These are phyloP conservation scores for Diutina ranongensis DNA, from an alignment of 1,139 yeast species.

Conservation along the genomic window DNA sequence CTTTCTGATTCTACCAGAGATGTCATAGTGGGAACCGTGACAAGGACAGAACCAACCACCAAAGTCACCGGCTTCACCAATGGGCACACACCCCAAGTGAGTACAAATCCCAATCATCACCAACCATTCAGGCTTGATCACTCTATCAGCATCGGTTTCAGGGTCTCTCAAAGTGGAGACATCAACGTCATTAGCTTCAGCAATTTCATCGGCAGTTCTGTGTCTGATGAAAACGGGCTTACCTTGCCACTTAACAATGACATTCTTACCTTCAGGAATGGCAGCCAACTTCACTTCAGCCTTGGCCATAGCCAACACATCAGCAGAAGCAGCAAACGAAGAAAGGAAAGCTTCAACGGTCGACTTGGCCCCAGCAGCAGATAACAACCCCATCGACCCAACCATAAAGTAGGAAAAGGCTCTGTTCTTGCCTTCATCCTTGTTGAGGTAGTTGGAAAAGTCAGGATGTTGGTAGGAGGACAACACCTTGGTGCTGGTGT, in stretches of 20 bases:
- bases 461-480: conserved; percentile 91
- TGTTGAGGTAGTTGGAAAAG: conserved; percentile 71
- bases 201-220: conserved; percentile 88
- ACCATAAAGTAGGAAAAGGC: conserved; percentile 95
- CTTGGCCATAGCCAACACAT: conserved; percentile 98
- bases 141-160: conserved; percentile 87
- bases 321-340: conserved; percentile 96
- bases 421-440: conserved; percentile 65
- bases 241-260: conserved; percentile 99
- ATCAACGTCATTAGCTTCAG: conserved; percentile 83
- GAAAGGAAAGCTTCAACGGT: conserved; percentile 93
- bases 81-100: conserved; percentile 99
- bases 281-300: conserved; percentile 92
- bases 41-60: conserved; percentile 99
- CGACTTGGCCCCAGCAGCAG: conserved; percentile 96
- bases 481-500: conserved; percentile 40
- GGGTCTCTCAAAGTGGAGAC: conserved; percentile 81
- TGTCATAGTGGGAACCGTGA: conserved; percentile 99
- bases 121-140: conserved; percentile 95
- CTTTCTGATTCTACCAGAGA: conserved; percentile 98
- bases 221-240: conserved; percentile 99
- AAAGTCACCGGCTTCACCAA: conserved; percentile 98
- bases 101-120: conserved; percentile 99
- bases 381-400: conserved; percentile 87
- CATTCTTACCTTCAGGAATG: conserved; percentile 96